Evolutionary conservation across 2,329 filamentous ascomycete species (phyloP), one percentile per base, ranked within the genome.

Genomic region (Phialophora macrospora): DNA sequence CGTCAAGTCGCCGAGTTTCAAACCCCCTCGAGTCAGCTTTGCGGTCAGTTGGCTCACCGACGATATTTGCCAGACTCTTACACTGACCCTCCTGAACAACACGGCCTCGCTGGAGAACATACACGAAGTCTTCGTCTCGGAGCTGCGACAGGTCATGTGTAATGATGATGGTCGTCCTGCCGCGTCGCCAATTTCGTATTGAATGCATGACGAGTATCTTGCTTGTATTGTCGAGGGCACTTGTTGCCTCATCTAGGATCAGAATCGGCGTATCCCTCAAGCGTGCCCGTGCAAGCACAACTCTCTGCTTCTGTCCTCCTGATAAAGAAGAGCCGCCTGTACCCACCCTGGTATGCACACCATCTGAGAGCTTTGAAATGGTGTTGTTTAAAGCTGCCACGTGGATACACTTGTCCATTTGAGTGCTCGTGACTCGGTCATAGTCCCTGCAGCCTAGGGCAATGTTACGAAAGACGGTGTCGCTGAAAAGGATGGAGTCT

Each of bases 61-160:
- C 8, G 12, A 60, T 20, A 41, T 44, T 22, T n/a, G 81, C 4
- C 94, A 75, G 1, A 85, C 80, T 51, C 79, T 80, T 26, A 26
- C 86, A 84, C 66, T 86, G 85, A 0, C 93, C 94, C 71, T 90
- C 81, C 72, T 93, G 87, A 0, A 90, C 84, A 0, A 97, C 80
- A 0, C 74, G 75, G 0, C 91, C 90, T 11, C 87, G 78, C 34
- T 94, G 89, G 74, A 98, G 80, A 11, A 97, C 84, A 70, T 93
- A 96, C 0, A 96, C 84, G 68, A 89, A 93, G 68, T 98, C 93
- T 0, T 87, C 76, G 0, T 86, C 79, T 4, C 79, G 76, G 9
- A 98, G 94, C 70, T 94, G 90, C 0, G 87, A 84, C 34, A 95
- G 85, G 69, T 98, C 92, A 73, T 98, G 94, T 0, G 95, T 97